Percentiles rank a stretch among this genome's conserved stretches.
Evolutionary conservation across 345 rosid species (phyloP).

Genomic region (Eucalyptus polybractea): DNA sequence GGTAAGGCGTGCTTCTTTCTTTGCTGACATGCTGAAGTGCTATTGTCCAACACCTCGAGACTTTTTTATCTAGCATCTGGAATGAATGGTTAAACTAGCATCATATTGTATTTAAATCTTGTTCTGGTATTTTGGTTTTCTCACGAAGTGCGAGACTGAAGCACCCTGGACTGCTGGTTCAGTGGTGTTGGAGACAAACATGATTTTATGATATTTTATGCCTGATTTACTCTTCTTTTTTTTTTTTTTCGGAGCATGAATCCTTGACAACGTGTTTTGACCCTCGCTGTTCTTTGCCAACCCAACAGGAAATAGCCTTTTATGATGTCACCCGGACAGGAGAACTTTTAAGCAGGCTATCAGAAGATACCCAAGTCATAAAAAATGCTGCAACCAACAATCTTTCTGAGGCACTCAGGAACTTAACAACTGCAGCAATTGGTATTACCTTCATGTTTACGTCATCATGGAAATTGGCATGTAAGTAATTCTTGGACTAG

Average conservation of each 20-base stretch:
- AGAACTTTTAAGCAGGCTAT: constrained; percentile 39
- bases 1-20: constrained; percentile 5
- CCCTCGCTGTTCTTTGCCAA: neutral
- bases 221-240: neutral
- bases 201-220: neutral
- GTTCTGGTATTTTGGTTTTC: neutral
- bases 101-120: neutral
- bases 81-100: neutral
- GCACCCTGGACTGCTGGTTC: neutral
- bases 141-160: neutral
- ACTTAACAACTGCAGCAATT: constrained; percentile 19
- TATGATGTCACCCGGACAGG: constrained; percentile 37
- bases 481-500: constrained; percentile 4
- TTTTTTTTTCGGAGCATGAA: neutral
- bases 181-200: neutral
- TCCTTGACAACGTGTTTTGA: neutral
- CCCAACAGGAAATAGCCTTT: constrained; percentile 36
- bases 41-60: neutral
- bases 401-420: constrained; percentile 39
- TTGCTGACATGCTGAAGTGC: neutral
- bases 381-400: constrained; percentile 44
- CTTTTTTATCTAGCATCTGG: neutral
- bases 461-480: constrained; percentile 36
- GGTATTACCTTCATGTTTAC: constrained; percentile 33
- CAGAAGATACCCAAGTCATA: constrained; percentile 43